Percentiles rank a stretch among this genome's conserved stretches.
Conservation (phyloP, 1,284 basidiomycete species). For the Cutaneotrichosporon arboriforme region DNA sequence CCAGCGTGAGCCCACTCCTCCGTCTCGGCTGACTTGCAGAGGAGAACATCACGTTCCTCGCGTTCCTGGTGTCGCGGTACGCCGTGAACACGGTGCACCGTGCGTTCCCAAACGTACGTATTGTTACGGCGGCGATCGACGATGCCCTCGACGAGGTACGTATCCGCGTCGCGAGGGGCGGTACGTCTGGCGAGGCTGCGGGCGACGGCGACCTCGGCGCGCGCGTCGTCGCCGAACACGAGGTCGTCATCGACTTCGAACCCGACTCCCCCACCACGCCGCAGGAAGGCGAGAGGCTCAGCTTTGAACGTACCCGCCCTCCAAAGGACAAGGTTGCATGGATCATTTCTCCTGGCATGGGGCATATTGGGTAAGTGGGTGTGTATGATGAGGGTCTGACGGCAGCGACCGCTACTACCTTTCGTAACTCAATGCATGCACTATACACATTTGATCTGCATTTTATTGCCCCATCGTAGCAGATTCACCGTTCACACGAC, state of each 20-base stretch:
- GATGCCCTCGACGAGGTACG: constrained; percentile 39
- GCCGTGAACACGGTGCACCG: constrained; percentile 72
- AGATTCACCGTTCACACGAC: background rate
- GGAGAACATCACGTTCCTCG: constrained; percentile 76
- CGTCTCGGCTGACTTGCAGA: constrained; percentile 49
- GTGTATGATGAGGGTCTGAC: background rate
- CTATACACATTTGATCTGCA: background rate
- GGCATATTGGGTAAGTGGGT: constrained; percentile 37
- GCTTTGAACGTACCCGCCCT: too few species aligned
- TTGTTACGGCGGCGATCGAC: constrained; percentile 79
- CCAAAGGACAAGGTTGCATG: constrained; percentile 39
- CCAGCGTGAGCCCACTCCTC: constrained; percentile 35
- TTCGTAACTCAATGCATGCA: background rate
- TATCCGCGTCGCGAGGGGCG: constrained; percentile 26
- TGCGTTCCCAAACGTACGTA: constrained; percentile 74
- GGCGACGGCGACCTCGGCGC: constrained; percentile 42
- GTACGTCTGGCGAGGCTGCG: constrained; percentile 31
- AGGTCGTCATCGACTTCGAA: constrained; percentile 8
- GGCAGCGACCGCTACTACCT: constrained; percentile 17
- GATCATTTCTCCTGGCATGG: constrained; percentile 46
- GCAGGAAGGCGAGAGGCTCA: too few species aligned
- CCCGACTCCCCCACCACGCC: constrained; percentile 1
- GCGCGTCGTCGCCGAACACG: constrained; percentile 10
- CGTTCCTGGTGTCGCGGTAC: constrained; percentile 74
- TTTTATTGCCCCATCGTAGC: background rate